Evolutionary conservation across 805 yeast species (phyloP), one percentile per base, ranked within the genome.

Genomic region (Yarrowia yakushimensis): DNA sequence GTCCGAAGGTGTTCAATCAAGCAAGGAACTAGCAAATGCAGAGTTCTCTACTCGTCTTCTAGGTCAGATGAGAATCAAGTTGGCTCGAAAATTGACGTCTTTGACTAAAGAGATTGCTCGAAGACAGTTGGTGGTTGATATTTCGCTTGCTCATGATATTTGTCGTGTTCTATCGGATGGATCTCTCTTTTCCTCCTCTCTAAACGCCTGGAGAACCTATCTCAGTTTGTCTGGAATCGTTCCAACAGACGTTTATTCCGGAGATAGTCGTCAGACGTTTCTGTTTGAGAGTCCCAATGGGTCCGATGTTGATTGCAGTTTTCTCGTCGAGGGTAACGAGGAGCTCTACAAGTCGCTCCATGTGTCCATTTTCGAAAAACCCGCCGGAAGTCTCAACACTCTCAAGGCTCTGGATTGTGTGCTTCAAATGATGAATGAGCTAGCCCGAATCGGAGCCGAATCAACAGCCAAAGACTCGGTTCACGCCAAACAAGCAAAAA

Each of bases 121-220:
- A 20, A 18, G 61, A 18, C 39, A 31, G 23, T 6, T 55, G 15
- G 28, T 17, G 31, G 61, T 55, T 11, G 61, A 55, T 7, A 20
- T 41, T n/a, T 2, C 20, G 8, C 20, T 39, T 13, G 61, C 61
- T 1, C 39, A 28, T 9, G 48, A 55, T 22, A 30, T 55, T 55
- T 55, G 61, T n/a, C 37, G 48, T 7, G 39, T 55, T n/a, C 30
- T 55, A n/a, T 30, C 11, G 9, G 61, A 55, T 30, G 61, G 61
- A 9, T 39, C 48, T 11, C 4, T 28, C n/a, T 55, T 11, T 9
- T 3, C 28, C n/a, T 22, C 20, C 3, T 15, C 61, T 13, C 61
- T 55, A 20, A 22, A 23, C 12, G 25, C 61, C 15, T 55, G 61
- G 61, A 18, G 61, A 17, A 15, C n/a, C 12, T 55, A 55, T n/a